Percentiles rank a stretch among this genome's conserved stretches.
Conservation (phyloP, 306 rosid species). For the Carpinus fangiana region DNA sequence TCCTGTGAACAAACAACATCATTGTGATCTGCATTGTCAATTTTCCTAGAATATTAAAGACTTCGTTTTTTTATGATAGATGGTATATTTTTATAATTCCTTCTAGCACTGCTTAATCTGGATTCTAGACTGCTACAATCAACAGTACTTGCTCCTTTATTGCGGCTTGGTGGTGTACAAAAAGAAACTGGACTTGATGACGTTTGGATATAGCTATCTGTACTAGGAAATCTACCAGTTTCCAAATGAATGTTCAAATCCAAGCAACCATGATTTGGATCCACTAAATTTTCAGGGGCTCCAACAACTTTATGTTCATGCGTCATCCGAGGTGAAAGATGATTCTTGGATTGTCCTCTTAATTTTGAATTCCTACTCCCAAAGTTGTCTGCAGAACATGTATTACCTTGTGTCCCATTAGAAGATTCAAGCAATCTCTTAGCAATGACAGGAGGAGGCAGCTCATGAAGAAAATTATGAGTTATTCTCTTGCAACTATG, state of each 20-base stretch:
- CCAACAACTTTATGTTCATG: too few species aligned
- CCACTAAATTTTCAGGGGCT: too few species aligned
- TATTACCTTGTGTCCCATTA: neutral
- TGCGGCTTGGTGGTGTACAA: constrained; percentile 11
- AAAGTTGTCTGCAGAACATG: neutral
- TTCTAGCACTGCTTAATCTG: constrained; percentile 23
- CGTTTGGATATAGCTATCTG: constrained; percentile 5
- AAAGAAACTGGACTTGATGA: neutral
- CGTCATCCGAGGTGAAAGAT: neutral
- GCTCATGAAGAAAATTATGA: neutral
- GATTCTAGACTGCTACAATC: constrained; percentile 8
- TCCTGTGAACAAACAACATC: neutral
- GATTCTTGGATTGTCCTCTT: neutral
- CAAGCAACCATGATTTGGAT: too few species aligned
- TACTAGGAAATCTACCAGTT: constrained; percentile 16
- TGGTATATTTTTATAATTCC: constrained; percentile 30
- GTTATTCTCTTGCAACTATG: neutral
- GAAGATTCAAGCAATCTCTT: constrained; percentile 2
- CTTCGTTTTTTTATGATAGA: constrained; percentile 39
- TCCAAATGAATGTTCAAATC: constrained; percentile 6
- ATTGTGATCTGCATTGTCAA: neutral
- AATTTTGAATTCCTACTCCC: neutral
- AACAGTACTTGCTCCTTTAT: neutral
- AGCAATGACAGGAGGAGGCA: neutral
- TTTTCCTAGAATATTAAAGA: neutral